Base-by-base conservation (phyloP, 257 asterid species). In the Fraxinus anomala region DNA sequence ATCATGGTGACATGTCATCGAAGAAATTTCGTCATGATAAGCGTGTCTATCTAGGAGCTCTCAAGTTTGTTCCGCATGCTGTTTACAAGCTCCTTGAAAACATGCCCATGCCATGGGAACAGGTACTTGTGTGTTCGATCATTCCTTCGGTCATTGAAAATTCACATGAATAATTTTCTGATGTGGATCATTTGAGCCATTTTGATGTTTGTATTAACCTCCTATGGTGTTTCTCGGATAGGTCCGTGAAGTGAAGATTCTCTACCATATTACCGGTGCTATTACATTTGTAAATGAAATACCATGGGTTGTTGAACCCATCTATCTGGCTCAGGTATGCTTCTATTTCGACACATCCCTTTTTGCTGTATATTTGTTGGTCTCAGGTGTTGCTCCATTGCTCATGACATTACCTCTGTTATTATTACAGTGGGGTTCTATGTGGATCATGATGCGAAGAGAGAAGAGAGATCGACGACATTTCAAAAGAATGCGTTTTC, bases 31-130 rank as follows among this genome's bases (percentile, higher is more conserved):
- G 98, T 24, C 99, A 96, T 31, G 99, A 96, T 83, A 96, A 96
- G 83, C 94, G 99, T 66, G 99, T 96, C 30, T 96, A 96, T 81
- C 82, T 96, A 76, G 98, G 98, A 77, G 99, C 99, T 56, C 94
- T 96, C 54, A 96, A 96, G 75, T 96, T 89, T 89, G 92, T 96
- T 16, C 99, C 99, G 0, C 99, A 93, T 86, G 99, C 98, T 54
- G 99, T 96, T 6, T 96, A 93, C 86, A 96, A 96, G 79, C 98
- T 96, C 68, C 96, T 96, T 42, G 99, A 96, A 75, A 96, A 96
- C 79, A 96, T 96, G 99, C 99, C 99, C 39, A 93, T 95, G 99
- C 99, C 99, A 0, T 95, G 99, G 99, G 99, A 95, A 79, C 98
- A 95, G 97, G 99, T 31, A 31, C 33, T 31, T 31, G 33, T 74